These are phyloP conservation scores for Penicillium pulvis DNA, from an alignment of 495 filamentous ascomycete species.

Conservation along the genomic window DNA sequence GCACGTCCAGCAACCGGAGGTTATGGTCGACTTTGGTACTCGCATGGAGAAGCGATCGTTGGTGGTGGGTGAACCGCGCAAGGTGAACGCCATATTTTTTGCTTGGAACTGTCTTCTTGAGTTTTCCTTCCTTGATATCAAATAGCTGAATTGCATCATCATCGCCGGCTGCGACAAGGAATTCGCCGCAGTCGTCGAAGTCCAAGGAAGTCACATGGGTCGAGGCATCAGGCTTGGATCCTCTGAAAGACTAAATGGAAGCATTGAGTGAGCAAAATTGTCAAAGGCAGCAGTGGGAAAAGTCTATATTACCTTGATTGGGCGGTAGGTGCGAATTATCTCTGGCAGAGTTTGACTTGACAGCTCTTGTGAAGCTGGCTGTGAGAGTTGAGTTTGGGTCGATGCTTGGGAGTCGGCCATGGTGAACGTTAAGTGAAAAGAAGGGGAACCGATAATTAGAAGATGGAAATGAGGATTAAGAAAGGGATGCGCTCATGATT, in stretches of 20 bases:
- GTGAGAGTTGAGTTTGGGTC: constrained; percentile 14
- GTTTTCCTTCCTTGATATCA: constrained; percentile 85
- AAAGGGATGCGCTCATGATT: not conserved
- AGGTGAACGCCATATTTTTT: constrained; percentile 96
- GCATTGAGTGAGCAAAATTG: not conserved
- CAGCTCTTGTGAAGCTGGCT: constrained; percentile 29
- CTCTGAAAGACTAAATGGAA: constrained; percentile 36
- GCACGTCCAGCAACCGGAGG: constrained; percentile 87
- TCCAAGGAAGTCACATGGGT: constrained; percentile 73
- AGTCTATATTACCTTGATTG: constrained; percentile 42
- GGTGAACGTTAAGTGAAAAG: constrained; percentile 2
- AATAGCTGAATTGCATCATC: constrained; percentile 96
- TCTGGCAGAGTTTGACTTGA: constrained; percentile 48
- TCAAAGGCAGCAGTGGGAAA: not conserved
- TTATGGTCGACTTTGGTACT: constrained; percentile 84
- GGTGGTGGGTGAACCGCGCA: constrained; percentile 89
- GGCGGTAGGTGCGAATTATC: constrained; percentile 47
- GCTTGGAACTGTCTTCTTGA: constrained; percentile 77
- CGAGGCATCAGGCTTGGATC: constrained; percentile 41
- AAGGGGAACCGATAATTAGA: not conserved
- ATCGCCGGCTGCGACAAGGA: constrained; percentile 79
- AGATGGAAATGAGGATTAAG: not conserved
- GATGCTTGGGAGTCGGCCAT: constrained; percentile 37
- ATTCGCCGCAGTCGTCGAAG: constrained; percentile 93
- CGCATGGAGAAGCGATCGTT: constrained; percentile 86